A percentile compares a stretch with the other conserved stretches of the same genome.
Conservation (phyloP, 2,329 filamentous ascomycete genomes). For the Cyanodermella asteris region DNA sequence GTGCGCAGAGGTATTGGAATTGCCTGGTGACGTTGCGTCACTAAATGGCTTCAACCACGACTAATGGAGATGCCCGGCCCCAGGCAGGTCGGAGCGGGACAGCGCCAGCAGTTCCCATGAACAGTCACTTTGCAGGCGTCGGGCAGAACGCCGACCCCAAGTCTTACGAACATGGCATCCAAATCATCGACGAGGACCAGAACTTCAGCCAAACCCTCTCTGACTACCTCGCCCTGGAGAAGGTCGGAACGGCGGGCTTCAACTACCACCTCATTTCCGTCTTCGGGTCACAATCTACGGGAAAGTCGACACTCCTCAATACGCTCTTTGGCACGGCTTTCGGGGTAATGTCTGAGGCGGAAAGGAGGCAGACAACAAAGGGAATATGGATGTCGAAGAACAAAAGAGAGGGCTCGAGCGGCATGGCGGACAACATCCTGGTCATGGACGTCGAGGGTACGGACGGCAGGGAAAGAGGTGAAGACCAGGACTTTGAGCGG, state of each 20-base stretch:
- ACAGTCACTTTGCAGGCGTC: slow-evolving; percentile 59
- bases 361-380: slow-evolving; percentile 91
- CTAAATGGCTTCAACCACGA: too few relatives aligned
- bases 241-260: slow-evolving; percentile 75
- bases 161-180: slow-evolving; percentile 78
- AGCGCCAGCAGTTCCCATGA: too few relatives aligned
- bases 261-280: slow-evolving; percentile 99
- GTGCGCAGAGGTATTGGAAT: too few relatives aligned
- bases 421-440: slow-evolving; percentile 91
- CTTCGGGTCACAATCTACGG: slow-evolving; percentile 94
- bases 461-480: slow-evolving; percentile 82
- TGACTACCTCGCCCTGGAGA: slow-evolving; percentile 58
- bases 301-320: slow-evolving; percentile 93
- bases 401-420: slow-evolving; percentile 35
- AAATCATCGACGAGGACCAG: slow-evolving; percentile 92
- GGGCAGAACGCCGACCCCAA: slow-evolving; percentile 41
- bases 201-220: slow-evolving; percentile 69
- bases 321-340: slow-evolving; percentile 89
- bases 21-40: too few relatives aligned
- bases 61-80: too few relatives aligned
- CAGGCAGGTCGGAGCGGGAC: too few relatives aligned
- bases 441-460: slow-evolving; percentile 99
- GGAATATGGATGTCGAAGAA: slow-evolving; percentile 99
- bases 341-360: slow-evolving; percentile 90
- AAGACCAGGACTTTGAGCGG: slow-evolving; percentile 96